Percentiles rank a stretch among this genome's conserved stretches.
Evolutionary conservation across 192 early-diverging fungal genomes (phyloP).

Genomic region (Spizellomyces sp.): DNA sequence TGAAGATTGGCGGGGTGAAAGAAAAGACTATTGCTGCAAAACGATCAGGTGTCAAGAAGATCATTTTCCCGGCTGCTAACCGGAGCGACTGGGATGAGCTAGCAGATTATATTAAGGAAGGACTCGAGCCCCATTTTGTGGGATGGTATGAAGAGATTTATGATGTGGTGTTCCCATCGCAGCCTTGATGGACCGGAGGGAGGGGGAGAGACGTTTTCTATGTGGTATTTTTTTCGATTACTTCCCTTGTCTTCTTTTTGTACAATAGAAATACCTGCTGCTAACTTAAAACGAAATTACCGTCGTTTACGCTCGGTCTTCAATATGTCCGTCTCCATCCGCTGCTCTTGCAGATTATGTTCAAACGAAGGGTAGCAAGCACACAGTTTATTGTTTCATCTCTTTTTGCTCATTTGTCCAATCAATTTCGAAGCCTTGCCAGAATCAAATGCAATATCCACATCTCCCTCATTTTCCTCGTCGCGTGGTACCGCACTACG

Average conservation of each 20-base stretch:
- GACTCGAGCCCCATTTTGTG: constrained; percentile 80
- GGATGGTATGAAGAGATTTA: constrained; percentile 72
- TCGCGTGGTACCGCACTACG: neutral
- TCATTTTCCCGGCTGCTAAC: constrained; percentile 91
- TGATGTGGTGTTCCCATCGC: constrained; percentile 37
- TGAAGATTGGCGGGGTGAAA: constrained; percentile 96
- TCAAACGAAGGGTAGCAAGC: too few relatives aligned
- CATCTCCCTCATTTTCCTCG: neutral
- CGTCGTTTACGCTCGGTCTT: too few relatives aligned
- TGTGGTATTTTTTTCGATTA: too few relatives aligned
- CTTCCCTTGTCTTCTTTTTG: too few relatives aligned
- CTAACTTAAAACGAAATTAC: too few relatives aligned
- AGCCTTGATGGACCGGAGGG: too few relatives aligned
- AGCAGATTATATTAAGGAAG: constrained; percentile 88
- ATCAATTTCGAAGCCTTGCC: neutral
- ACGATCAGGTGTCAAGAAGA: constrained; percentile 81
- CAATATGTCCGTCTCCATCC: too few relatives aligned
- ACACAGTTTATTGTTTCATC: too few relatives aligned
- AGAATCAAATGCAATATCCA: constrained; percentile 1
- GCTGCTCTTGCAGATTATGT: too few relatives aligned
- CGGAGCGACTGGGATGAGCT: constrained; percentile 95
- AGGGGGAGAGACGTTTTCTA: too few relatives aligned
- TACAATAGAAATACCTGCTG: too few relatives aligned
- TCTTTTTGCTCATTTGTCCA: neutral
- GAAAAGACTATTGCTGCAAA: constrained; percentile 99